A percentile compares a stretch with the other conserved stretches of the same genome.
Evolutionary conservation across 345 rosid species (phyloP).

Genomic region (Salix caprea): DNA sequence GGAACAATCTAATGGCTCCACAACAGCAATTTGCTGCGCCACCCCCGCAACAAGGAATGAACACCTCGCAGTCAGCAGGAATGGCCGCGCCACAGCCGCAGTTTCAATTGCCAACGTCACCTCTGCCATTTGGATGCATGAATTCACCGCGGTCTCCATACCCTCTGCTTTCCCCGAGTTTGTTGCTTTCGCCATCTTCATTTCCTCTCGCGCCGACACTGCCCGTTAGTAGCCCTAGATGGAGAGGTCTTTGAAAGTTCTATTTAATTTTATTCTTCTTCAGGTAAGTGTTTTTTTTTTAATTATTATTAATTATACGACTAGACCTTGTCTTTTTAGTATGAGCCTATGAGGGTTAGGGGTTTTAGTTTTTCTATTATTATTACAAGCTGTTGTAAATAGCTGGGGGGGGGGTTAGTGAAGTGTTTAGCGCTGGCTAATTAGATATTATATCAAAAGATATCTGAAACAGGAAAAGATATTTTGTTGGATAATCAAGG

Average conservation of each 20-base stretch:
- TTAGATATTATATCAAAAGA: slow-evolving; percentile 7
- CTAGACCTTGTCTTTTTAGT: not conserved
- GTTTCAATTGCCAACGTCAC: slow-evolving; percentile 45
- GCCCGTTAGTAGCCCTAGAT: slow-evolving; percentile 65
- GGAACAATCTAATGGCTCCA: slow-evolving; percentile 36
- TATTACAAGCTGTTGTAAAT: slow-evolving; percentile 1
- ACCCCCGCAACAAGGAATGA: slow-evolving; percentile 16
- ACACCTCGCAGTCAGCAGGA: slow-evolving; percentile 9
- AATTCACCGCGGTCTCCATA: slow-evolving; percentile 71
- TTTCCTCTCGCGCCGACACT: slow-evolving; percentile 69
- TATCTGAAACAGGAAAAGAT: slow-evolving; percentile 7
- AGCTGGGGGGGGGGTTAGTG: not conserved
- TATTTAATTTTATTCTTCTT: not conserved
- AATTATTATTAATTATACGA: not conserved
- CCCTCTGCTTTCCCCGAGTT: slow-evolving; percentile 56
- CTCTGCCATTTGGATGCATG: slow-evolving; percentile 63
- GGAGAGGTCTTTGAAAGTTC: slow-evolving; percentile 46
- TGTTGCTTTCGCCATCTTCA: slow-evolving; percentile 57
- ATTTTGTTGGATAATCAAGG: not conserved
- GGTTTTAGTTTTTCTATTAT: not conserved
- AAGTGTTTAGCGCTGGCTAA: slow-evolving; percentile 6
- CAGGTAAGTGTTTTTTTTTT: slow-evolving; percentile 7
- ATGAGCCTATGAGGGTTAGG: not conserved
- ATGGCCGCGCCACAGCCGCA: slow-evolving; percentile 23
- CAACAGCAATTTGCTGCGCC: slow-evolving; percentile 29